Evolutionary conservation across 2,329 filamentous ascomycete species (phyloP).

Genomic region (Tolypocladium amazonense): DNA sequence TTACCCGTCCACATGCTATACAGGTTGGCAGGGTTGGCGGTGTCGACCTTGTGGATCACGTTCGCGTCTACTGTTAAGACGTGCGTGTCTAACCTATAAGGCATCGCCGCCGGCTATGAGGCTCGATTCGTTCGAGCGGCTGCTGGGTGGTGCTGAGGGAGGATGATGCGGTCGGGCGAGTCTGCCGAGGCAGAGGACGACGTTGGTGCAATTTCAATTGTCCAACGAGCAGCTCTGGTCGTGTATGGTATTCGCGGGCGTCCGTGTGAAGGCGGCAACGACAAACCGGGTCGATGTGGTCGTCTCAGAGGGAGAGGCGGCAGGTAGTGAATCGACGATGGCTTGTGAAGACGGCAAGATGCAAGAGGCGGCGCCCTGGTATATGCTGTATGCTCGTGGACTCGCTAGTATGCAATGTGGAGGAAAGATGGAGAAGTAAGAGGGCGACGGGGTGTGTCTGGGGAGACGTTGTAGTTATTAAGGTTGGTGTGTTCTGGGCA

Average conservation of each 20-base stretch:
- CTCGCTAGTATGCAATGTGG: slow-evolving; percentile 1
- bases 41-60: slow-evolving; percentile 91
- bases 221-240: neutral
- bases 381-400: slow-evolving; percentile 1
- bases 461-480: slow-evolving; percentile 8
- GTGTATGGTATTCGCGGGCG: neutral
- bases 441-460: slow-evolving; percentile 1
- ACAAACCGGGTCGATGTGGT: neutral
- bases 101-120: slow-evolving; percentile 49
- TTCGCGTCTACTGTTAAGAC: slow-evolving; percentile 86
- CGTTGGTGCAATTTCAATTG: neutral
- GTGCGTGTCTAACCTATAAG: slow-evolving; percentile 70
- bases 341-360: neutral
- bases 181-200: neutral
- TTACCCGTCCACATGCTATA: slow-evolving; percentile 96
- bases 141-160: slow-evolving; percentile 3
- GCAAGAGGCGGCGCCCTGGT: neutral
- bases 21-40: slow-evolving; percentile 80
- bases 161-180: neutral
- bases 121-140: slow-evolving; percentile 27
- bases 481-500: slow-evolving; percentile 3
- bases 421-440: slow-evolving; percentile 1
- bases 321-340: neutral
- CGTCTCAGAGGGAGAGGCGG: neutral
- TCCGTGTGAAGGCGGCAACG: neutral